phyloP scores from a whole-genome alignment of 2,329 filamentous ascomycete genomes.

The Alternaria novae-zelandiae region DNA sequence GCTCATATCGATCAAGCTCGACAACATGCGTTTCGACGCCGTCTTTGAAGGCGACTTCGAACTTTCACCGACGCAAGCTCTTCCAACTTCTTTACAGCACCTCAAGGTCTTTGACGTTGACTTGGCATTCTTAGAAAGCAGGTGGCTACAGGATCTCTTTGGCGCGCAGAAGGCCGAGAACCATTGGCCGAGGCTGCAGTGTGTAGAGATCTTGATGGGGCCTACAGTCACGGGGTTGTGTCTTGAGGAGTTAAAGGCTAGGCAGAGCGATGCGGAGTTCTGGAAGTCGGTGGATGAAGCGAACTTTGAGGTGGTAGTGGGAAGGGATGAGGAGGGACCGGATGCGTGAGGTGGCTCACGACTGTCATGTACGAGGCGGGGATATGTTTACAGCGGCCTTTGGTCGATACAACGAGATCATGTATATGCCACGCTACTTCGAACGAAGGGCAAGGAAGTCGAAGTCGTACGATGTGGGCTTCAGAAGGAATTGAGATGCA shows the following conservation, averaged over 20 bases:
- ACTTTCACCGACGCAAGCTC: constrained; percentile 4
- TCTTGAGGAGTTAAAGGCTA: not conserved
- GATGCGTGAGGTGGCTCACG: not conserved
- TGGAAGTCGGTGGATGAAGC: not conserved
- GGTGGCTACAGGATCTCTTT: constrained; percentile 15
- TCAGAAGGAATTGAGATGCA: not conserved
- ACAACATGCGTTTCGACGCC: constrained; percentile 18
- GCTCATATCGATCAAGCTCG: constrained; percentile 18
- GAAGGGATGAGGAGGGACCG: not conserved
- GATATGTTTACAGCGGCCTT: not conserved
- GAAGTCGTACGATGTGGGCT: not conserved
- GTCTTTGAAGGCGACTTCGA: constrained; percentile 15
- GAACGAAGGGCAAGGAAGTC: not conserved
- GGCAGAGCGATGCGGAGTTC: not conserved
- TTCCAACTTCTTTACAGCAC: constrained; percentile 11
- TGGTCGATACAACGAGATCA: too few relatives aligned
- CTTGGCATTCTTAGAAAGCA: constrained; percentile 1
- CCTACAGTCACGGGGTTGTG: not conserved
- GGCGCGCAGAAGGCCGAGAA: not conserved
- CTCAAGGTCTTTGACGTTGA: constrained; percentile 19
- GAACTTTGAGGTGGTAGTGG: not conserved
- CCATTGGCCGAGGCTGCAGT: constrained; percentile 4
- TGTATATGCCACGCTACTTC: not conserved
- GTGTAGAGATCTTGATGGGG: constrained; percentile 10
- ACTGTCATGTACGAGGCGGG: not conserved